Conservation (phyloP, 1,284 basidiomycete genomes). For the Garcileccinum viscosum region DNA sequence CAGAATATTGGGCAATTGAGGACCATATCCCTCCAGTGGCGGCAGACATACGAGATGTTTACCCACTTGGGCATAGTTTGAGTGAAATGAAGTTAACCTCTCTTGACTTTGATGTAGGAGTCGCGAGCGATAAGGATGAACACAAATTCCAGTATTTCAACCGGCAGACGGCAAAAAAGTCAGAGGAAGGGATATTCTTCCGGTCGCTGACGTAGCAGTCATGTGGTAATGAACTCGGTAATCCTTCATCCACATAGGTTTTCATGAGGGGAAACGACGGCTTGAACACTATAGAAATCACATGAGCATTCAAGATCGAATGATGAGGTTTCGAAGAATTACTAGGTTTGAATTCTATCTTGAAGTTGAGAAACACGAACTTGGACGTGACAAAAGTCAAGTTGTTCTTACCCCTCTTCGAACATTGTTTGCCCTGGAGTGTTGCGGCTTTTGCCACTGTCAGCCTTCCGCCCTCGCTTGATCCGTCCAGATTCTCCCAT, state of each 20-base stretch:
- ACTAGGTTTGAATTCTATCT: no score
- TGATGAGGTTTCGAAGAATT: no score
- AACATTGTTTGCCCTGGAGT: no score
- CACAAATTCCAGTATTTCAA: neutral
- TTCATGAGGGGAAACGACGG: no score
- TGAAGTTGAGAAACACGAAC: no score
- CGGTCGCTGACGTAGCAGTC: neutral
- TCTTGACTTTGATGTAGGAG: neutral
- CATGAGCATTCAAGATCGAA: no score
- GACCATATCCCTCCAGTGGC: neutral
- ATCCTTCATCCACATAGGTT: no score
- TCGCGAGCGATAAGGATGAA: neutral
- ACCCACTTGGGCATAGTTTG: neutral
- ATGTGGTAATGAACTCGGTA: no score
- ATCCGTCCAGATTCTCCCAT: conserved; percentile 7
- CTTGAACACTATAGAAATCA: no score
- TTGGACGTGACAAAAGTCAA: no score
- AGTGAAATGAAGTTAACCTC: neutral
- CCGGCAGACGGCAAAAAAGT: neutral
- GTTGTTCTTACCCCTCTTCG: conserved; percentile 6
- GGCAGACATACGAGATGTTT: neutral
- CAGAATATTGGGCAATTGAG: neutral
- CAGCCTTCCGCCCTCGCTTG: conserved; percentile 9
- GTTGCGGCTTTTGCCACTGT: conserved; percentile 9
- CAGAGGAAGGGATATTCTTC: neutral